These are phyloP conservation scores for Verticillium dahliae DNA, from an alignment of 2,329 filamentous ascomycete genomes.

Conservation along the genomic window DNA sequence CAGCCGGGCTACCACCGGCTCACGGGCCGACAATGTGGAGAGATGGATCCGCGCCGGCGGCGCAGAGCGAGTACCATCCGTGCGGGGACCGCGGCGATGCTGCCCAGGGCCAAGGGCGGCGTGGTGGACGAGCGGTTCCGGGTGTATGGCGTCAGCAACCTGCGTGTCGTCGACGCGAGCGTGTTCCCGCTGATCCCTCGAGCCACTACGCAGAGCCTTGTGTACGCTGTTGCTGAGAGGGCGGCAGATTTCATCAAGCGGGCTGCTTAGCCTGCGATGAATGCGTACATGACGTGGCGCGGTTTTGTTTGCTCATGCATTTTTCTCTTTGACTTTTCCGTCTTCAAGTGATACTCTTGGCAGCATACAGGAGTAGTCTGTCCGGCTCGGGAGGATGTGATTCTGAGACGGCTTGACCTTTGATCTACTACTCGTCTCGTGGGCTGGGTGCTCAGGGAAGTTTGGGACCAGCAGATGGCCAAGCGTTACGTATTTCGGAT, in stretches of 20 bases:
- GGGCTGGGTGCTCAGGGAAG: background rate
- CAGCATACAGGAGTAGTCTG: background rate
- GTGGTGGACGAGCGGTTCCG: constrained; percentile 22
- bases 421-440: background rate
- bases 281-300: background rate
- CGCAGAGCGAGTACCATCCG: constrained; percentile 11
- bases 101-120: constrained; percentile 15
- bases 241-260: constrained; percentile 10
- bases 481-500: background rate
- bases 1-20: constrained; percentile 7
- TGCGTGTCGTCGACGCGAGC: constrained; percentile 22
- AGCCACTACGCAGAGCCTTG: constrained; percentile 22
- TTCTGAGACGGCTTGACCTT: background rate
- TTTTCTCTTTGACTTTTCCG: too few species aligned
- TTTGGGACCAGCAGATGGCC: background rate
- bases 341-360: background rate
- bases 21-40: constrained; percentile 3
- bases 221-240: constrained; percentile 28
- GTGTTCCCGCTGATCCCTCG: constrained; percentile 22
- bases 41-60: background rate
- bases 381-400: background rate
- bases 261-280: background rate
- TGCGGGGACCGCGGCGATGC: constrained; percentile 9
- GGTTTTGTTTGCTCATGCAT: background rate
- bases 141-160: constrained; percentile 19